Conservation (phyloP, 306 rosid species). For the Cucurbita maxima region DNA sequence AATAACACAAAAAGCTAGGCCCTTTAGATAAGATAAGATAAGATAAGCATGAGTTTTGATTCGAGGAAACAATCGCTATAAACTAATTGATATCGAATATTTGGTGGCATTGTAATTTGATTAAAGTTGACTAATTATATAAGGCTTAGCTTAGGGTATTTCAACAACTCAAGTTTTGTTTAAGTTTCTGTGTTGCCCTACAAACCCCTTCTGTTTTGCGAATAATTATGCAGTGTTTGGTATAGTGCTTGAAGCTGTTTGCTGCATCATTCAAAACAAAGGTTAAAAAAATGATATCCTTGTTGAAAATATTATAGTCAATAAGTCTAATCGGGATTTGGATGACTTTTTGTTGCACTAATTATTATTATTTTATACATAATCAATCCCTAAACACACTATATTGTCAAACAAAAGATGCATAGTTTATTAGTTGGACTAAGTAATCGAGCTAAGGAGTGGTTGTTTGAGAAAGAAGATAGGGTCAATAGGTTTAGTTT, state of each 20-base stretch:
- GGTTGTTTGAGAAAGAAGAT: not conserved
- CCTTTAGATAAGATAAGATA: slow-evolving; percentile 13
- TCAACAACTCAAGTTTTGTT: not conserved
- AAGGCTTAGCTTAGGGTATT: not conserved
- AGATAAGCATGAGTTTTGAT: slow-evolving; percentile 27
- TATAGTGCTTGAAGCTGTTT: not conserved
- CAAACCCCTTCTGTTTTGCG: slow-evolving; percentile 5
- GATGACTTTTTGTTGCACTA: not conserved
- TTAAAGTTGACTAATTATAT: not conserved
- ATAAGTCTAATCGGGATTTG: not conserved
- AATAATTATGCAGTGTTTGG: not conserved
- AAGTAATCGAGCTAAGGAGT: not conserved
- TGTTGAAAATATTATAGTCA: not conserved
- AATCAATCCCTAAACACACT: not conserved
- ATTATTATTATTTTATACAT: not conserved
- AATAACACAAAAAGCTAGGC: not conserved
- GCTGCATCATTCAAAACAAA: not conserved
- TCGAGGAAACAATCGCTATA: not conserved
- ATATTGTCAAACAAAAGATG: not conserved
- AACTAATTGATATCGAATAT: not conserved
- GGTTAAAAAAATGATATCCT: not conserved
- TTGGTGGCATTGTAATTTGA: slow-evolving; percentile 1
- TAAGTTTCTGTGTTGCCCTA: not conserved
- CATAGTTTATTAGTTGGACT: not conserved
- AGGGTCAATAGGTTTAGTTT: not conserved